These are phyloP conservation scores for Cudoniella acicularis DNA, from an alignment of 495 filamentous ascomycete species.

Conservation along the genomic window DNA sequence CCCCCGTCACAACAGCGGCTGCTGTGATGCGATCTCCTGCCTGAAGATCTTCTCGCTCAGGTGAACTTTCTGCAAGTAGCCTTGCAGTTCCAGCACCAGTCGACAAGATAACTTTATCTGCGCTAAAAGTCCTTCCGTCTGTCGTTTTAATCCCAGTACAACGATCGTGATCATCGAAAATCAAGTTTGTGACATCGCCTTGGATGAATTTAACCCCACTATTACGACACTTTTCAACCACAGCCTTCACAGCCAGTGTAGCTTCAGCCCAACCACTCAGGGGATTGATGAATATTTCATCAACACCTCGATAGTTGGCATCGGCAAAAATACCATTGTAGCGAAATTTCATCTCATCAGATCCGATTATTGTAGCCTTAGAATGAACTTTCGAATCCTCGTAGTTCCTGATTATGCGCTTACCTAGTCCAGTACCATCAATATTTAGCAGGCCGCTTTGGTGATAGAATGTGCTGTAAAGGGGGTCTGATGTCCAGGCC, in stretches of 20 bases:
- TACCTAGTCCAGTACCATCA: conserved; percentile 41
- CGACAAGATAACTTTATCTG: conserved; percentile 47
- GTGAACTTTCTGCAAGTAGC: conserved; percentile 43
- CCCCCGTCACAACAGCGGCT: conserved; percentile 50
- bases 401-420: conserved; percentile 47
- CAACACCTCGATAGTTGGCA: conserved; percentile 44
- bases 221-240: conserved; percentile 42
- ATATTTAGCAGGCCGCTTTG: conserved; percentile 53
- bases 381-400: conserved; percentile 39
- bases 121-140: conserved; percentile 37
- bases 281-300: conserved; percentile 38
- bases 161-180: conserved; percentile 4
- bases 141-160: conserved; percentile 39
- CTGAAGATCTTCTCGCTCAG: conserved; percentile 40
- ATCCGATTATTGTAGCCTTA: conserved; percentile 35
- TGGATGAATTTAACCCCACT: conserved; percentile 40
- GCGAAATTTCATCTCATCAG: conserved; percentile 40
- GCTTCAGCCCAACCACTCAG: conserved; percentile 62
- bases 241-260: conserved; percentile 43
- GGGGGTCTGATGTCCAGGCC: conserved; percentile 47
- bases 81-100: conserved; percentile 59
- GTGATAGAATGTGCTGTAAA: conserved; percentile 53
- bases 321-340: conserved; percentile 50
- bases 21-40: conserved; percentile 51
- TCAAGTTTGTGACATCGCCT: conserved; percentile 10